phyloP scores from a whole-genome alignment of 2,329 filamentous ascomycete genomes.

The Teratosphaeria gauchensis region DNA sequence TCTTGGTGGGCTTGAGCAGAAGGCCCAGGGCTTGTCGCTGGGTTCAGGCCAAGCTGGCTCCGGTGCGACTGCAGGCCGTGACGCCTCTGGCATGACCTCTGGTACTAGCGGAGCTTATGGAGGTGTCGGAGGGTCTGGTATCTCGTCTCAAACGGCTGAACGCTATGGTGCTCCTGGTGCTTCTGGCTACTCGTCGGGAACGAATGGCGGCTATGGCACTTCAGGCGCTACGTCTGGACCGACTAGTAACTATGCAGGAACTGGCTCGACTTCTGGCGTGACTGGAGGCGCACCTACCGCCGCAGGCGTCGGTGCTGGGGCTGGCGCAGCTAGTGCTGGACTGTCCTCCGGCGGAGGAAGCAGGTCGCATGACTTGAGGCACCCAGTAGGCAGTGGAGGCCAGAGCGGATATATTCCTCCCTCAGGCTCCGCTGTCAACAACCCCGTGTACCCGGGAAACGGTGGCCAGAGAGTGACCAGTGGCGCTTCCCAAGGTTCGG shows the following conservation, averaged over 20 bases:
- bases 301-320: background rate
- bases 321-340: background rate
- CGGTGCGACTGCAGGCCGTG: background rate
- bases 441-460: background rate
- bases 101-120: background rate
- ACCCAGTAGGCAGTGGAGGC: background rate
- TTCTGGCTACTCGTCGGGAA: background rate
- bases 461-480: background rate
- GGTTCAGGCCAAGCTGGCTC: background rate
- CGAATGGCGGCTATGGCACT: background rate
- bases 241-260: no score
- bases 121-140: background rate
- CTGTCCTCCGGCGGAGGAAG: background rate
- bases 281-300: background rate
- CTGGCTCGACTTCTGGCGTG: background rate
- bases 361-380: background rate
- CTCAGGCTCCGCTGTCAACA: background rate
- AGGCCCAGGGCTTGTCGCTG: background rate
- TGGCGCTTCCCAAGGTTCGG: background rate
- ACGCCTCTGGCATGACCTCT: background rate
- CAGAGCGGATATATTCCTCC: background rate
- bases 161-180: background rate
- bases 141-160: background rate
- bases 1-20: background rate
- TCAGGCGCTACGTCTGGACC: no score